Conservation (phyloP, 2,329 filamentous ascomycete genomes). For the Botryotinia globosa region DNA sequence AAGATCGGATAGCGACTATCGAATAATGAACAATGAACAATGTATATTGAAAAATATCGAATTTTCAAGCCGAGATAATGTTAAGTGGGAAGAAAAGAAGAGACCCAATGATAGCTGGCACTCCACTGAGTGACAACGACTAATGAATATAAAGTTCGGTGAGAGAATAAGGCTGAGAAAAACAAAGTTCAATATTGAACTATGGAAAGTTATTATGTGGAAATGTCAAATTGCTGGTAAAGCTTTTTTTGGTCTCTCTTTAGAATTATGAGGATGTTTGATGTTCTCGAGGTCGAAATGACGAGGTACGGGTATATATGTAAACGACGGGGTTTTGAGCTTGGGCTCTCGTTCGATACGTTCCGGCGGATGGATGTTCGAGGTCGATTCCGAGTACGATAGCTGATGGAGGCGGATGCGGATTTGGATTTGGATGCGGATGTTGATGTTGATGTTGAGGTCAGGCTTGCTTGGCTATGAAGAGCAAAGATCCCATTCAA, state of each 20-base stretch:
- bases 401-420: neutral
- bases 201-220: neutral
- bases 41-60: neutral
- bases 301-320: neutral
- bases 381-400: neutral
- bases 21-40: neutral
- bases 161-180: neutral
- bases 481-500: neutral
- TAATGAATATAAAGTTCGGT: neutral
- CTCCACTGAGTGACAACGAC: neutral
- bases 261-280: neutral
- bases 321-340: slow-evolving; percentile 7
- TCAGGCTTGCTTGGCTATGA: neutral
- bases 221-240: neutral
- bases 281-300: neutral
- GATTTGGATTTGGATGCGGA: neutral
- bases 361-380: neutral
- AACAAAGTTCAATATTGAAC: neutral
- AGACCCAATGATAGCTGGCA: neutral
- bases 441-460: neutral
- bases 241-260: neutral
- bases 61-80: neutral
- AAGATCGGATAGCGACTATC: neutral
- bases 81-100: neutral
- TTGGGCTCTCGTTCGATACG: neutral